A percentile compares a stretch with the other conserved stretches of the same genome.
phyloP scores from a whole-genome alignment of 2,329 filamentous ascomycete genomes.

The Colletotrichum paranaense region DNA sequence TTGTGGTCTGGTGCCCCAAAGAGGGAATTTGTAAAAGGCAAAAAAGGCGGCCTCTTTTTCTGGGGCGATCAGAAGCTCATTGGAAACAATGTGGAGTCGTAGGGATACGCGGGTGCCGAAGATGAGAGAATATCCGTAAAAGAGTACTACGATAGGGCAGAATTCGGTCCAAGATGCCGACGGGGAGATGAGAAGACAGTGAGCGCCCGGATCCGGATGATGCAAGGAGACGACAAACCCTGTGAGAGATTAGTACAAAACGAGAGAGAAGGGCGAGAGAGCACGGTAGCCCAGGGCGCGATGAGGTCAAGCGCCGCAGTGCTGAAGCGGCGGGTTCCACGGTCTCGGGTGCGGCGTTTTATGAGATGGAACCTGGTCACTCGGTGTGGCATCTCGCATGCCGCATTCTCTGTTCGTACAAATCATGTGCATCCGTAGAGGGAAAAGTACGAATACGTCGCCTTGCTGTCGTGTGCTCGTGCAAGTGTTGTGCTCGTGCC shows the following conservation, averaged over 20 bases:
- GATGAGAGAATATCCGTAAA: neutral
- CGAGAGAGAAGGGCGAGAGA: neutral
- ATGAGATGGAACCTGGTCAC: constrained; percentile 17
- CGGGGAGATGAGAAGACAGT: neutral
- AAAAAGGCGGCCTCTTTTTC: neutral
- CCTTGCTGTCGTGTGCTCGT: neutral
- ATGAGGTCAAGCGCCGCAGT: constrained; percentile 26
- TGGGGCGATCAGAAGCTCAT: neutral
- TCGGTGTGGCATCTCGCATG: constrained; percentile 3
- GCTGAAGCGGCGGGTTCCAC: constrained; percentile 6
- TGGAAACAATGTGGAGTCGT: neutral
- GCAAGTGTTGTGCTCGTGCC: constrained; percentile 7
- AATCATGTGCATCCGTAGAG: no score
- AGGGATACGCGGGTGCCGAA: constrained; percentile 7
- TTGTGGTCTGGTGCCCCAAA: neutral
- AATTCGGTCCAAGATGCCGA: neutral
- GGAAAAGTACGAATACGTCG: neutral
- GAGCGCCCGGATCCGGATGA: neutral
- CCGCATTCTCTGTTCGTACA: no score
- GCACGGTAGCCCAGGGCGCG: neutral
- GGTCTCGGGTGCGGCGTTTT: constrained; percentile 27
- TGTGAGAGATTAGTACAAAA: constrained; percentile 12
- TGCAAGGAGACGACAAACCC: neutral
- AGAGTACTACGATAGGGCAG: neutral
- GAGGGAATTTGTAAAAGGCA: neutral